Conservation (phyloP, 176 grass and related monocot species). For the Tillandsia leiboldiana region DNA sequence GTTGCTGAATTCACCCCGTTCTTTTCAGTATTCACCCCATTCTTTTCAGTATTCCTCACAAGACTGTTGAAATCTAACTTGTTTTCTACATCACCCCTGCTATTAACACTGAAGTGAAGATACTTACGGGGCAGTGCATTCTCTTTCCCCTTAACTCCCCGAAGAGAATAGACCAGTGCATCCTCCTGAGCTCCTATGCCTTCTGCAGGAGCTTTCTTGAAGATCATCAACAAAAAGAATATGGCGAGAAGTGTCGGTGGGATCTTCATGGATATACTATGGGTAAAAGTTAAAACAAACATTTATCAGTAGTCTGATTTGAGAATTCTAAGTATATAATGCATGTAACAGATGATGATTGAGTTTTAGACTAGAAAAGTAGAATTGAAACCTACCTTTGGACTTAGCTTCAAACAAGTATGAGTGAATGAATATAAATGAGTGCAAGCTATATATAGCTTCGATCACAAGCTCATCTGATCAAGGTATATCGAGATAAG, state of each 20-base stretch:
- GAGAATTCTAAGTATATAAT: neutral
- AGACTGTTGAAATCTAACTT: neutral
- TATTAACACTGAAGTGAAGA: neutral
- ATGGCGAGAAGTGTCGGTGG: neutral
- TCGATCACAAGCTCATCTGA: neutral
- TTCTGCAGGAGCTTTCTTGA: neutral
- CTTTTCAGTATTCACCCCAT: neutral
- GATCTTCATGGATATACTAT: neutral
- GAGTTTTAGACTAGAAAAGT: neutral
- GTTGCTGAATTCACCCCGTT: neutral
- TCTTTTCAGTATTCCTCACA: neutral
- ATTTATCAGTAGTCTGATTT: neutral
- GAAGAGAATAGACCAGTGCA: neutral
- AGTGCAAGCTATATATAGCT: neutral
- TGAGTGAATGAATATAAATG: neutral
- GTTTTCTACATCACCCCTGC: neutral
- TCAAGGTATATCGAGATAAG: neutral
- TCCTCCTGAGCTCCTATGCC: neutral
- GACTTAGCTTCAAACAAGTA: neutral
- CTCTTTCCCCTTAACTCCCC: neutral
- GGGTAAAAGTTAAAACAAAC: neutral
- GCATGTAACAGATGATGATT: neutral
- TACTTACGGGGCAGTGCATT: neutral
- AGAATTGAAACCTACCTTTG: neutral
- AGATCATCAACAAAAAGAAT: neutral